Percentiles rank a stretch among this genome's conserved stretches.
phyloP scores from a whole-genome alignment of 2,329 filamentous ascomycete genomes.

The Penicillium brevicompactum region DNA sequence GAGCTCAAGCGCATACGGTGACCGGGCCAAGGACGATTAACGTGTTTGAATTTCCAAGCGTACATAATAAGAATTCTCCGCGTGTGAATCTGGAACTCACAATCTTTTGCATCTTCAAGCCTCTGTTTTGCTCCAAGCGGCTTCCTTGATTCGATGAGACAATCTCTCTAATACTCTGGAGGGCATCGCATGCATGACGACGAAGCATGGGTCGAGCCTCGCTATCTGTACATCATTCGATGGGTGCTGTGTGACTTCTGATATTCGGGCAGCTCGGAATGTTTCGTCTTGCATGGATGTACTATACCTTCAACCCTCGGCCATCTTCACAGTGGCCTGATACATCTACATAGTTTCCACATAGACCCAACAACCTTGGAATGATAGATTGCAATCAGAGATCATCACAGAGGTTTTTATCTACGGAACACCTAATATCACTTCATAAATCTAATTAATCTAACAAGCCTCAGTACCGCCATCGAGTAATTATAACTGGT shows the following conservation, averaged over 20 bases:
- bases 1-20: slow-evolving; percentile 15
- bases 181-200: too few species aligned
- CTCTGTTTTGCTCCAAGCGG: slow-evolving; percentile 15
- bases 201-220: too few species aligned
- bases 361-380: too few species aligned
- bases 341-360: too few species aligned
- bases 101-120: slow-evolving; percentile 12
- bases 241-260: not conserved
- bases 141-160: not conserved
- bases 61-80: slow-evolving; percentile 26
- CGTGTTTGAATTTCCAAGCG: slow-evolving; percentile 17
- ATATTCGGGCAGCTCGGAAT: not conserved
- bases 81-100: slow-evolving; percentile 14
- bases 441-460: too few species aligned
- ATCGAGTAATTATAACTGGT: too few species aligned
- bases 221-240: too few species aligned
- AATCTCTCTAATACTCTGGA: too few species aligned
- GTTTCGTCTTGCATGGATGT: not conserved
- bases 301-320: not conserved
- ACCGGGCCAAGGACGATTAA: slow-evolving; percentile 36
- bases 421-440: too few species aligned
- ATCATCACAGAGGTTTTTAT: not conserved
- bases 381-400: not conserved
- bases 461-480: too few species aligned
- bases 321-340: not conserved